Evolutionary conservation across 1,284 basidiomycete genomes (phyloP).

Genomic region (Amylostereum areolatum): DNA sequence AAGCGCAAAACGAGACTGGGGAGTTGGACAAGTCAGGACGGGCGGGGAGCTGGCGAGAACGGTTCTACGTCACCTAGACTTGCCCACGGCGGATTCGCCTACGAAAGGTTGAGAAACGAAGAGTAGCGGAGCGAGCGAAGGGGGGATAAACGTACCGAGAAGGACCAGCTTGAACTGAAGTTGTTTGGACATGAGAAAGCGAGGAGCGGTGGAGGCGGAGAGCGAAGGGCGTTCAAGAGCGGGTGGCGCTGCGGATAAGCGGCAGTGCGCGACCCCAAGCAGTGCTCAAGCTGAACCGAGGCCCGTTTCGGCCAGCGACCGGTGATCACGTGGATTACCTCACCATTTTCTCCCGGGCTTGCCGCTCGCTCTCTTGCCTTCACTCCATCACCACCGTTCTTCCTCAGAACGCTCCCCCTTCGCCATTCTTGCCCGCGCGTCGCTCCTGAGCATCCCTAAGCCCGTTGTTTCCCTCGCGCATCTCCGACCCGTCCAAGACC

Average conservation of each 20-base stretch:
- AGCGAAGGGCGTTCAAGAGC: background rate
- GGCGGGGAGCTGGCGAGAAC: too few species aligned
- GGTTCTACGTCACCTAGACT: conserved; percentile 64
- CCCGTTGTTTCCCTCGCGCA: conserved; percentile 19
- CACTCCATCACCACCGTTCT: conserved; percentile 6
- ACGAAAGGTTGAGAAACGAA: conserved; percentile 7
- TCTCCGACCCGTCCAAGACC: conserved; percentile 22
- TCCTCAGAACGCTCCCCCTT: conserved; percentile 5
- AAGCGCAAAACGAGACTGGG: conserved; percentile 87
- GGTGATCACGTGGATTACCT: background rate
- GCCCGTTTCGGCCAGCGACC: background rate
- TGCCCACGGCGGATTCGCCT: conserved; percentile 97
- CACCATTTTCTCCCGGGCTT: conserved; percentile 1
- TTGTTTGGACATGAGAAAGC: conserved; percentile 65
- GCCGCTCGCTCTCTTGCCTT: conserved; percentile 4
- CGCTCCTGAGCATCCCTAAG: conserved; percentile 1
- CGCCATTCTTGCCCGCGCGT: conserved; percentile 6
- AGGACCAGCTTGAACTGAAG: conserved; percentile 90
- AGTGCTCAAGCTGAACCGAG: conserved; percentile 2
- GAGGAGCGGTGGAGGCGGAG: conserved; percentile 17
- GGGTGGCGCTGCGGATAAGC: background rate
- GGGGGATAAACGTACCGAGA: conserved; percentile 52
- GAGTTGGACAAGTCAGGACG: too few species aligned
- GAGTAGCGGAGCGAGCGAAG: conserved; percentile 2
- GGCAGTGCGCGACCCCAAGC: background rate